These are phyloP conservation scores for Fagus crenata DNA, from an alignment of 306 rosid species.

Conservation along the genomic window DNA sequence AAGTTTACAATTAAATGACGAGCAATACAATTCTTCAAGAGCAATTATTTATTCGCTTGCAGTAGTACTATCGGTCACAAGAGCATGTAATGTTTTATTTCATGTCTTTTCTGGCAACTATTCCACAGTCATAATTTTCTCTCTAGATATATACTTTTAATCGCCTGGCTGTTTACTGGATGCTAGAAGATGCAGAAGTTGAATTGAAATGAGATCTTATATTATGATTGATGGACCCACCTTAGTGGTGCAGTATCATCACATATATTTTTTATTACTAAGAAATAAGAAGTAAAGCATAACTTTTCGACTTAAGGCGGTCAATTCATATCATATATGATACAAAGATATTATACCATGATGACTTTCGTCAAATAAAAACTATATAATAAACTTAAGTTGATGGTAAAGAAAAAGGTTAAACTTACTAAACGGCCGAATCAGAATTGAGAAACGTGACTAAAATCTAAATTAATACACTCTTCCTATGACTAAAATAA, in stretches of 20 bases:
- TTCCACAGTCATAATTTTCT: too few species aligned
- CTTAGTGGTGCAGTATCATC: neutral
- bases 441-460: constrained; percentile 46
- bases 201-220: neutral
- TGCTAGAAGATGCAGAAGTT: neutral
- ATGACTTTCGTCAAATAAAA: constrained; percentile 1
- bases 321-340: neutral
- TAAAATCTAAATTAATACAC: constrained; percentile 27
- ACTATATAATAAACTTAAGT: constrained; percentile 12
- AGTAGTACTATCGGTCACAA: too few species aligned
- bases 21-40: too few species aligned
- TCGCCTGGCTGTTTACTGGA: too few species aligned
- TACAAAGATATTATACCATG: too few species aligned
- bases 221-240: neutral
- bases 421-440: constrained; percentile 34
- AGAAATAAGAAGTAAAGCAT: neutral
- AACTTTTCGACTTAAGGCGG: neutral
- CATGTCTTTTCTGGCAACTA: too few species aligned
- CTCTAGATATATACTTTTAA: too few species aligned
- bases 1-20: too few species aligned
- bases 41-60: too few species aligned
- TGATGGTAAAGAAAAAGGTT: constrained; percentile 32
- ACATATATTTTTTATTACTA: neutral
- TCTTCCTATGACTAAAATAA: constrained; percentile 26
- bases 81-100: too few species aligned